Percentiles rank a stretch among this genome's conserved stretches.
Evolutionary conservation across 805 yeast genomes (phyloP).

Genomic region (Saccharomyces jurei): DNA sequence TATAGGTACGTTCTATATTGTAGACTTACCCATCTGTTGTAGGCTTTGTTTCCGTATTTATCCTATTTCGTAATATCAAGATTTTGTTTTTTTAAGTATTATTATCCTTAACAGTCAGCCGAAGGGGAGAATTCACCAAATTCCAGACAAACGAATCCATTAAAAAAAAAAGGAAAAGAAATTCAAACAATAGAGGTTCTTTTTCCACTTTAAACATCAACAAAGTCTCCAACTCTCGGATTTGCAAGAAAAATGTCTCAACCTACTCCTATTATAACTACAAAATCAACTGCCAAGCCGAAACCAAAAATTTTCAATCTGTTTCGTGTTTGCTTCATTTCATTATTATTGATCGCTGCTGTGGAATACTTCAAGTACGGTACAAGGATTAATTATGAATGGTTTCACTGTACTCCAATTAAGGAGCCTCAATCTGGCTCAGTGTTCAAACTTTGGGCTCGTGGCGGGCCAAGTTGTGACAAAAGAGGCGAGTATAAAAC

Average conservation of each 20-base stretch:
- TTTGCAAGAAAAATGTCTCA: neutral
- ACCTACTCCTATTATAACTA: neutral
- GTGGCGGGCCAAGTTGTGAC: conserved; percentile 40
- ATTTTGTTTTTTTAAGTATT: neutral
- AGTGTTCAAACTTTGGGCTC: conserved; percentile 29
- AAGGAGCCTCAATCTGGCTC: conserved; percentile 21
- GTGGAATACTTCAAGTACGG: conserved; percentile 38
- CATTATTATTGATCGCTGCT: conserved; percentile 32
- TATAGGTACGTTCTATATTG: neutral
- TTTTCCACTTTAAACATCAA: neutral
- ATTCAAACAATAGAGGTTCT: neutral
- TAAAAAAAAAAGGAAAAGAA: neutral
- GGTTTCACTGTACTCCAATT: conserved; percentile 38
- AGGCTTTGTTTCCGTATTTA: neutral
- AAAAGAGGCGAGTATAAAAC: conserved; percentile 37
- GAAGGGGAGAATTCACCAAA: neutral
- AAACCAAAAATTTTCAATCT: conserved; percentile 16
- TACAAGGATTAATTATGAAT: conserved; percentile 35
- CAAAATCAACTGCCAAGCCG: conserved; percentile 2
- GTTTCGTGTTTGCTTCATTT: conserved; percentile 23
- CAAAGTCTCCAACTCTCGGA: neutral
- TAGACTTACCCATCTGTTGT: neutral
- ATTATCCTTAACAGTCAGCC: neutral
- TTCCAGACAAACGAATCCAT: neutral
- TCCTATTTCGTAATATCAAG: neutral